Evolutionary conservation across 768 basidiomycete genomes (phyloP).

Genomic region (Lentinula aciculospora): DNA sequence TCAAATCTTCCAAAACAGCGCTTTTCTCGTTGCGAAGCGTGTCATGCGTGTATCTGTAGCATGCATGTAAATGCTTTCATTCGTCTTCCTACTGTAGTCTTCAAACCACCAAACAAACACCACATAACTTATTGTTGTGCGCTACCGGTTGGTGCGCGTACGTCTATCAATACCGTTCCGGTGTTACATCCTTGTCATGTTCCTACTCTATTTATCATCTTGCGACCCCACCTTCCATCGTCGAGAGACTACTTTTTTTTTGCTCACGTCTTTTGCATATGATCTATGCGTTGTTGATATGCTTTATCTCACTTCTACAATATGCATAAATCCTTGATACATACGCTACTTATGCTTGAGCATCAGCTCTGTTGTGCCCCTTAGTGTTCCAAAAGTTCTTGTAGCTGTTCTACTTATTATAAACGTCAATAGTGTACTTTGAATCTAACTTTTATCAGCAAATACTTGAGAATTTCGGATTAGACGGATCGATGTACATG

Average conservation of each 20-base stretch:
- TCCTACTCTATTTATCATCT: conserved; percentile 3
- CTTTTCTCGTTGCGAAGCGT: background rate
- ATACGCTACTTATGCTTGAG: background rate
- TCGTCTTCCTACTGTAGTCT: conserved; percentile 2
- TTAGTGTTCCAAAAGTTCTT: background rate
- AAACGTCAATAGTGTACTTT: conserved; percentile 3
- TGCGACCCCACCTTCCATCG: background rate
- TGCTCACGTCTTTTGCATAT: background rate
- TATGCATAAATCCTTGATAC: background rate
- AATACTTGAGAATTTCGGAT: background rate
- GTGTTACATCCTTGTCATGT: background rate
- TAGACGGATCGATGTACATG: too few relatives aligned
- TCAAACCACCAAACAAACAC: background rate
- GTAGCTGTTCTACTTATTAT: background rate
- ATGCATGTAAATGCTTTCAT: background rate
- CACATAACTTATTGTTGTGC: background rate
- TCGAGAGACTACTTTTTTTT: background rate
- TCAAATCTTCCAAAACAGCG: background rate
- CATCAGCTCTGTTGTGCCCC: background rate
- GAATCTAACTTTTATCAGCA: background rate
- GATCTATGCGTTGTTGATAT: background rate
- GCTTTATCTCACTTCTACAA: background rate
- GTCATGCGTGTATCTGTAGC: background rate
- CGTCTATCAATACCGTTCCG: background rate
- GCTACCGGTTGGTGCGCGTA: background rate